Evolutionary conservation across 805 yeast species (phyloP).

Genomic region (Myxozyma vanderwaltii): DNA sequence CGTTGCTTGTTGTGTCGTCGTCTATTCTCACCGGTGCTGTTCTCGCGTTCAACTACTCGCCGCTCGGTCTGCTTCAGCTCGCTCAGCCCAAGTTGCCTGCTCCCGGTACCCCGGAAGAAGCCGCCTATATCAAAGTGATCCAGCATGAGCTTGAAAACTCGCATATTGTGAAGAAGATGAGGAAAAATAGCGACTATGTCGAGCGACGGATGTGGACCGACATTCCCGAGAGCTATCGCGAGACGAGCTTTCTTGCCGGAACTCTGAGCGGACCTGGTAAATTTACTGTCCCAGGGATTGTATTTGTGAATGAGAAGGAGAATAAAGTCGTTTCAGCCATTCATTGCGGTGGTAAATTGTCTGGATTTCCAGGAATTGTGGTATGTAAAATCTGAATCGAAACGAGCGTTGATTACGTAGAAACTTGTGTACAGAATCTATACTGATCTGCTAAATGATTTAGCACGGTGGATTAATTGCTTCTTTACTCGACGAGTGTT

Average conservation of each 20-base stretch:
- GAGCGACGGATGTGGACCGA: conserved; percentile 38
- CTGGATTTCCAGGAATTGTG: conserved; percentile 48
- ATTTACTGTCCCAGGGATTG: conserved; percentile 74
- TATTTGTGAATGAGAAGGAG: conserved; percentile 54
- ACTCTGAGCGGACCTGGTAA: conserved; percentile 66
- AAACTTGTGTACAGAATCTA: conserved; percentile 5
- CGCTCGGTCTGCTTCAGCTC: conserved; percentile 9
- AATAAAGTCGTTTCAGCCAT: conserved; percentile 63
- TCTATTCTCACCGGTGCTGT: conserved; percentile 23
- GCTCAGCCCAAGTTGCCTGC: conserved; percentile 21
- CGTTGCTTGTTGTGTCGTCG: conserved; percentile 11
- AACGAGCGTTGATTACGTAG: too few species aligned
- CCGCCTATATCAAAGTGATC: conserved; percentile 2
- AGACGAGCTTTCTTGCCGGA: conserved; percentile 53
- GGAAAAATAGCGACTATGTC: conserved; percentile 22
- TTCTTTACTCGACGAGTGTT: conserved; percentile 78
- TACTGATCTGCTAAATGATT: conserved; percentile 43
- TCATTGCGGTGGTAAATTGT: conserved; percentile 64
- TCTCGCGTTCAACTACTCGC: conserved; percentile 20
- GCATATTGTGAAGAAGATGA: conserved; percentile 34
- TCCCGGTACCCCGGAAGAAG: conserved; percentile 19
- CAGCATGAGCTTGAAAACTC: conserved; percentile 30
- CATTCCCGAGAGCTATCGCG: conserved; percentile 33
- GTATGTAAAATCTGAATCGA: neutral
- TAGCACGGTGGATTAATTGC: conserved; percentile 76